phyloP scores from a whole-genome alignment of 768 basidiomycete genomes.

The Psilocybe cubensis region DNA sequence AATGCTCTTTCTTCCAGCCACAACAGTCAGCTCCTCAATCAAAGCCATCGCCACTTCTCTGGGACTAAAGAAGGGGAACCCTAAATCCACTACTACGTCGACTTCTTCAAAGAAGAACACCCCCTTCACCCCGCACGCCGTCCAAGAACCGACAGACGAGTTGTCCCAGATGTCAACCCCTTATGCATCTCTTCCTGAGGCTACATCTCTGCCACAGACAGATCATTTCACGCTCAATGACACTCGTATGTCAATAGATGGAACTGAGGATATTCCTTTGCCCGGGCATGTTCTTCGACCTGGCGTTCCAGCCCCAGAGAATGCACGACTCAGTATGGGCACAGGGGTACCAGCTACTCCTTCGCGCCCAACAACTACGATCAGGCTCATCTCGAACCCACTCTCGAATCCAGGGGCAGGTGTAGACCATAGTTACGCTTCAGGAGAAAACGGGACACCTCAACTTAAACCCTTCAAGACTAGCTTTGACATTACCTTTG shows the following conservation, averaged over 20 bases:
- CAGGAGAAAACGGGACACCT: slow-evolving; percentile 48
- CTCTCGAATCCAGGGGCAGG: slow-evolving; percentile 15
- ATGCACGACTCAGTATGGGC: slow-evolving; percentile 63
- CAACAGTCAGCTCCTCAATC: slow-evolving; percentile 73
- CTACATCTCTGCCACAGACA: slow-evolving; percentile 42
- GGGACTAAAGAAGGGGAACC: slow-evolving; percentile 52
- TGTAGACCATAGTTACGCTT: slow-evolving; percentile 22
- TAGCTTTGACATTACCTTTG: slow-evolving; percentile 67
- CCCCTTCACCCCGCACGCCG: slow-evolving; percentile 11
- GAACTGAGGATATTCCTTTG: slow-evolving; percentile 48
- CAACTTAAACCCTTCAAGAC: slow-evolving; percentile 69
- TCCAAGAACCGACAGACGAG: slow-evolving; percentile 32
- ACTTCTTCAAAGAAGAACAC: slow-evolving; percentile 18
- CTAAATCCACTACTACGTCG: slow-evolving; percentile 25
- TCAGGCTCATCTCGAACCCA: slow-evolving; percentile 49
- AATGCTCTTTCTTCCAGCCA: slow-evolving; percentile 38
- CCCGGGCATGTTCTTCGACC: slow-evolving; percentile 63
- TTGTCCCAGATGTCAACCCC: slow-evolving; percentile 44
- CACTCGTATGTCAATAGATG: slow-evolving; percentile 27
- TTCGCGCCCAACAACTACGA: slow-evolving; percentile 52
- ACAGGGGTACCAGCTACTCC: slow-evolving; percentile 43
- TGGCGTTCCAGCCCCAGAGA: slow-evolving; percentile 61
- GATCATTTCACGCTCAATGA: slow-evolving; percentile 44
- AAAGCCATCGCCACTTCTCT: slow-evolving; percentile 77
- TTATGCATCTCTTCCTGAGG: slow-evolving; percentile 42